Evolutionary conservation across 176 grass and related monocot genomes (phyloP).

Genomic region (Calamus simplicifolius): DNA sequence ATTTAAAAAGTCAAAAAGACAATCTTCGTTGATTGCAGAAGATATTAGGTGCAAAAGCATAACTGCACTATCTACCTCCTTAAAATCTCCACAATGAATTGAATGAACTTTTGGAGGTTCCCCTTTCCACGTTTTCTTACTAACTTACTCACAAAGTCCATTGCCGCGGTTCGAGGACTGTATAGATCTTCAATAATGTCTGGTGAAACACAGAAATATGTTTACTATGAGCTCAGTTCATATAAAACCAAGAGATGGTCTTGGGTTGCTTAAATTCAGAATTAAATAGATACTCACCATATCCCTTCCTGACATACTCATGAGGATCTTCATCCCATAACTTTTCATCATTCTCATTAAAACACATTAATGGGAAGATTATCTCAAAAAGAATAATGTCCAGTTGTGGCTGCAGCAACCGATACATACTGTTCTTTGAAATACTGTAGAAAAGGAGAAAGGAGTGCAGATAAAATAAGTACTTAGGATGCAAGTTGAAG

Average conservation of each 20-base stretch:
- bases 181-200: constrained; percentile 97
- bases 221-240: too few species aligned
- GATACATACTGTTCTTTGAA: constrained; percentile 85
- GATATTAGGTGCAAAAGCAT: too few species aligned
- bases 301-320: constrained; percentile 95
- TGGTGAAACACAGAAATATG: constrained; percentile 7
- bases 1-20: too few species aligned
- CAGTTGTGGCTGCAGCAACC: constrained; percentile 83
- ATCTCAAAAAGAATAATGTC: constrained; percentile 90
- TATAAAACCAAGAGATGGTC: too few species aligned
- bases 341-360: constrained; percentile 83
- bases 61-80: constrained; percentile 26
- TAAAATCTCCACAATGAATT: constrained; percentile 79
- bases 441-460: constrained; percentile 38
- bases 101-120: constrained; percentile 86
- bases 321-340: constrained; percentile 97
- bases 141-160: constrained; percentile 94
- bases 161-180: constrained; percentile 83
- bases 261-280: too few species aligned
- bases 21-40: too few species aligned
- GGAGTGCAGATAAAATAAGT: too few species aligned
- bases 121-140: constrained; percentile 79
- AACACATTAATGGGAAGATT: constrained; percentile 95
- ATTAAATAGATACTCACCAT: constrained; percentile 44
- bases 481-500: too few species aligned